Base-by-base conservation (phyloP, 2,329 filamentous ascomycete genomes). In the Verticillium longisporum region DNA sequence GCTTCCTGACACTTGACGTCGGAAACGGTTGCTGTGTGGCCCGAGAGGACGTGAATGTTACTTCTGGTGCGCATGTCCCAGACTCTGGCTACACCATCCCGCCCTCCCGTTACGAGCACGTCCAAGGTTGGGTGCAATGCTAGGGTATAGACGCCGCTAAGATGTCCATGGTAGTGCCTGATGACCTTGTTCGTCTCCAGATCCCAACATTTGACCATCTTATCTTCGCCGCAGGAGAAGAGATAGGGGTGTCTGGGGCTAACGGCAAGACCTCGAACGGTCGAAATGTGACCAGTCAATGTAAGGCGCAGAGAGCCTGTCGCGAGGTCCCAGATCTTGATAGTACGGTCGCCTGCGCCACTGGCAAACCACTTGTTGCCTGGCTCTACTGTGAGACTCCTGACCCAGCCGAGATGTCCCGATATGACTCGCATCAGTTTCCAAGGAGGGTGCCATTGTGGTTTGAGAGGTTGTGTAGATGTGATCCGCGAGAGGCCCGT, bases 151-250 rank as follows among this genome's bases (percentile, higher is more conserved):
- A 99, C 95, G 65, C 95, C 95, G 68, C 91, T 96, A 26, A 99
- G 80, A 77, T 99, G 95, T 18, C 96, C 96, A 73, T 99, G 95
- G 74, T 98, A 99, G 76, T 97, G 92, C 45, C 94, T 86, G 71
- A 98, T 97, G 63, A 99, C 95, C 76, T 97, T 97, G 80, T 99
- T 99, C n/a, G 94, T 97, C 76, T 99, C 95, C 66, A 99, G 79
- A 78, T 99, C 95, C 95, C 95, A 99, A 78, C 95, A 99, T 77
- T 99, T 99, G 64, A 99, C 95, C 93, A 97, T 97, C 80, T 99
- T 99, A 74, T 99, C 95, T 76, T 99, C 95, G 62, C 92, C 96
- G 71, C 95, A 99, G 11, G 92, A 97, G 76, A 99, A 99, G 10
- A 99, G 83, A 72, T 99, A 99, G 0, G 95, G 96, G 76, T 99